phyloP scores from a whole-genome alignment of 1,139 yeast genomes.

The Saccharomyces pastorianus region DNA sequence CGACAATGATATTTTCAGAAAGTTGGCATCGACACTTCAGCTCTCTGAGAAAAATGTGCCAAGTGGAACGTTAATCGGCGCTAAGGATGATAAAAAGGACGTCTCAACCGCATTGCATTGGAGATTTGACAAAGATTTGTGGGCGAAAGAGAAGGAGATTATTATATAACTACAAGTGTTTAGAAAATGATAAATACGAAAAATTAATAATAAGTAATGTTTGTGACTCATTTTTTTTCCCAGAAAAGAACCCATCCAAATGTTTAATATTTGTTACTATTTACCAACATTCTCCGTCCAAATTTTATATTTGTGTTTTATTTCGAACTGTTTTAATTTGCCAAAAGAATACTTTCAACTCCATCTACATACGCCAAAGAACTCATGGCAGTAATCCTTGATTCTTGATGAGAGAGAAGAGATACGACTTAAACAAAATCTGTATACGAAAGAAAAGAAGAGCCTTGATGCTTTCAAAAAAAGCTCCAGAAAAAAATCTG shows the following conservation, averaged over 20 bases:
- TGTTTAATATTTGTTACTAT: no score
- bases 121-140: conserved; percentile 49
- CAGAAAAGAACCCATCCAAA: no score
- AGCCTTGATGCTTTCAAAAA: conserved; percentile 24
- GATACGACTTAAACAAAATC: no score
- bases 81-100: conserved; percentile 38
- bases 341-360: no score
- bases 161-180: conserved; percentile 9
- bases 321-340: no score
- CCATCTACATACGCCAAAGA: no score
- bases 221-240: background rate
- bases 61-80: conserved; percentile 49
- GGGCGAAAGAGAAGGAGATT: conserved; percentile 53
- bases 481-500: conserved; percentile 46
- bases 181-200: background rate
- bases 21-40: conserved; percentile 45
- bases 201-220: background rate
- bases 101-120: conserved; percentile 49
- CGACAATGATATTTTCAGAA: conserved; percentile 39
- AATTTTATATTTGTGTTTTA: no score
- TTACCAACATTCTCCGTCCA: no score
- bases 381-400: no score
- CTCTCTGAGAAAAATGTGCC: conserved; percentile 58
- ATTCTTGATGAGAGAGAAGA: no score
- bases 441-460: no score